Evolutionary conservation across 2,329 filamentous ascomycete species (phyloP), one percentile per base, ranked within the genome.

Genomic region (Chrysoporthe austroafricana): DNA sequence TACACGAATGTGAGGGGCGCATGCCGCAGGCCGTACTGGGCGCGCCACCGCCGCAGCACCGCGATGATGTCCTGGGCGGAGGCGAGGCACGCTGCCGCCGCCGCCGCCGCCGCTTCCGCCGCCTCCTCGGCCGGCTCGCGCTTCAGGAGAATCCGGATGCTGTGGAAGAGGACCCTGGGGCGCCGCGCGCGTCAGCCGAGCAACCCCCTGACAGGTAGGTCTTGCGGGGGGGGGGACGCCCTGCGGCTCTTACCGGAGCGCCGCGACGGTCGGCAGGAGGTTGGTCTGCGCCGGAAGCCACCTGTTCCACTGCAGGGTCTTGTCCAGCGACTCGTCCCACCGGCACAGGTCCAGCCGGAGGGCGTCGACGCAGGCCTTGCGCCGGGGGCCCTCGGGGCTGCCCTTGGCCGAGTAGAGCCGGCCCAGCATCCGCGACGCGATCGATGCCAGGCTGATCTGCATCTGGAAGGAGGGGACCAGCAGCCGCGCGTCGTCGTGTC

Each of bases 1-100:
- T 76, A 76, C 0, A 74, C 70, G 4, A 76, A 68, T 0, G 74
- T 71, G 6, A 76, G 64, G 0, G 73, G 72, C 2, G 70, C 68
- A 4, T 75, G 69, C 9, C 66, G 59, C 0, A 76, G 66, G 2
- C 71, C 71, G 7, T 73, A 72, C 6, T 74, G 73, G 34, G 67
- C 70, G 0, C 73, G 60, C 21, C 73, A 74, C 9, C 70, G 63
- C 18, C 73, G 66, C 1, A 74, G 2, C 7, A 76, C 66, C 1
- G 69, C 71, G 0, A 66, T 64, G 7, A 74, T 73, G 4, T 74
- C 71, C 42, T 72, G 62, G 2, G 73, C 72, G 2, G 74, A 72
- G 1, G 66, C 66, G 3, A 71, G 42, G 52, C 73, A 75, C 6
- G 7, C 69, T 54, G 59, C 26, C 26, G 26, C 0, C 26, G 26